A percentile compares a stretch with the other conserved stretches of the same genome.
phyloP scores from a whole-genome alignment of 345 rosid species.

The Lumnitzera littorea region DNA sequence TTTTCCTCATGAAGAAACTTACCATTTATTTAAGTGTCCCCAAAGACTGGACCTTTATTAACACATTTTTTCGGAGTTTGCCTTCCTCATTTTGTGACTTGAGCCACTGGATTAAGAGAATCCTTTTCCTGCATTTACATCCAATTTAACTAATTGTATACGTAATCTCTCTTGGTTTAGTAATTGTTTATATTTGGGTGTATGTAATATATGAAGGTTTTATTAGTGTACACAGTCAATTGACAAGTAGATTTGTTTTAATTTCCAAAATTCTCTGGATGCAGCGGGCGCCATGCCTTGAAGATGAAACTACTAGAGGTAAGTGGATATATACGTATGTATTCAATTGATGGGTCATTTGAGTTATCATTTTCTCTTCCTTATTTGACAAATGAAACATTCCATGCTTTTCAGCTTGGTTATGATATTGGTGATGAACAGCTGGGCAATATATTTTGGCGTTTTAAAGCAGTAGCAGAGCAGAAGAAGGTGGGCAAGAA shows the following conservation, averaged over 20 bases:
- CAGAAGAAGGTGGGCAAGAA: conserved; percentile 58
- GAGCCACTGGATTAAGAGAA: not conserved
- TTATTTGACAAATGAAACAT: conserved; percentile 5
- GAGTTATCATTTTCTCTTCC: too few species aligned
- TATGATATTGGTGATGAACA: conserved; percentile 69
- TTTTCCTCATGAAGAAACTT: too few species aligned
- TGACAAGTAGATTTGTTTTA: not conserved
- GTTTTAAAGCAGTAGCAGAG: conserved; percentile 86
- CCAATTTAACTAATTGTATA: too few species aligned
- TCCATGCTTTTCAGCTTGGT: conserved; percentile 56
- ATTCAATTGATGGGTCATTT: too few species aligned
- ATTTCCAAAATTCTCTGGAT: conserved; percentile 2
- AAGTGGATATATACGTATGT: not conserved
- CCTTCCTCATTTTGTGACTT: conserved; percentile 3
- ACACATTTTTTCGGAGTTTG: too few species aligned
- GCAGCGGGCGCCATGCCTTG: conserved; percentile 93
- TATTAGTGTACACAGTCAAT: too few species aligned
- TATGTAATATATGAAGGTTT: not conserved
- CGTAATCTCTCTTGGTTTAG: too few species aligned
- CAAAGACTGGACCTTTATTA: too few species aligned
- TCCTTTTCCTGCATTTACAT: too few species aligned
- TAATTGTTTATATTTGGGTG: not conserved
- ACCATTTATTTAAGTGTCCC: too few species aligned
- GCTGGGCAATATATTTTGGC: conserved; percentile 73
- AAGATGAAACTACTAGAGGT: conserved; percentile 77